Evolutionary conservation across 2,329 filamentous ascomycete genomes (phyloP).

Genomic region (Diaporthe longicolla): DNA sequence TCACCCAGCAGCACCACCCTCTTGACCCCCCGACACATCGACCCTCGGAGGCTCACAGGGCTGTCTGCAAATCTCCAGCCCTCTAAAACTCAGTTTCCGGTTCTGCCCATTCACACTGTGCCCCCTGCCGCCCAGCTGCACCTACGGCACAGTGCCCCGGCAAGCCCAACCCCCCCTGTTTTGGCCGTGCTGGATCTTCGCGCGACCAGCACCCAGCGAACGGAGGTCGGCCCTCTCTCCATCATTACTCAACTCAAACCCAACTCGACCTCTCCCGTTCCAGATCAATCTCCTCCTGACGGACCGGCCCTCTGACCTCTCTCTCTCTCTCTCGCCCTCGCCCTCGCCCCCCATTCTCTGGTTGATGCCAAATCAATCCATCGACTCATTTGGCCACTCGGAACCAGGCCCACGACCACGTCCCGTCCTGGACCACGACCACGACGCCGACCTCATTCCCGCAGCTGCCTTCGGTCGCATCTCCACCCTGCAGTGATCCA

Average conservation of each 20-base stretch:
- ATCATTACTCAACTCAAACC: conserved; percentile 33
- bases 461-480: conserved; percentile 32
- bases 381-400: conserved; percentile 39
- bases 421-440: not conserved
- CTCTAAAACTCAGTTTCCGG: conserved; percentile 29
- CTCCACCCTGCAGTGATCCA: conserved; percentile 36
- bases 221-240: conserved; percentile 29
- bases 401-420: conserved; percentile 30
- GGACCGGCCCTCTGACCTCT: conserved; percentile 31
- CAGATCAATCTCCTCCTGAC: conserved; percentile 36
- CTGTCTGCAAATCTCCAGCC: conserved; percentile 32
- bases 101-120: conserved; percentile 6
- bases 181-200: conserved; percentile 32
- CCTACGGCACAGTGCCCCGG: conserved; percentile 16
- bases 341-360: conserved; percentile 20
- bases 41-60: conserved; percentile 31
- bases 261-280: conserved; percentile 36
- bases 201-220: conserved; percentile 6
- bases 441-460: conserved; percentile 27
- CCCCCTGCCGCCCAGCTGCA: not conserved
- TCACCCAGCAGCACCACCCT: not conserved
- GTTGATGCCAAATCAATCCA: conserved; percentile 36
- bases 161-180: conserved; percentile 33
- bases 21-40: not conserved
- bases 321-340: conserved; percentile 13